Evolutionary conservation across 2,329 filamentous ascomycete genomes (phyloP).

Genomic region (Ploettnerulaceae sp.): DNA sequence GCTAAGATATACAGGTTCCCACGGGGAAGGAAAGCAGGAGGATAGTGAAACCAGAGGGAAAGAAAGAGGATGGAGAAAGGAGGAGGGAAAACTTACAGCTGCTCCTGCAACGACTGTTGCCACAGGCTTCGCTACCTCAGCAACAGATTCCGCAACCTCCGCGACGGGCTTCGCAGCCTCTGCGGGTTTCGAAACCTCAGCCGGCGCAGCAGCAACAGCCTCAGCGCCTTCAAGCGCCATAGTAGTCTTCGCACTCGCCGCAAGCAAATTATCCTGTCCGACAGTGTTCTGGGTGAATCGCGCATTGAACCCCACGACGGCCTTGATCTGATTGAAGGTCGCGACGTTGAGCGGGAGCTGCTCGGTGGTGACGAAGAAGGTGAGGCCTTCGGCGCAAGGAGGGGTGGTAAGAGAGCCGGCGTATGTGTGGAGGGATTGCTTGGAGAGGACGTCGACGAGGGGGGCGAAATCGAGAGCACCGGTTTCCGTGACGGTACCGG

Average conservation of each 20-base stretch:
- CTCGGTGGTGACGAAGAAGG: conserved; percentile 47
- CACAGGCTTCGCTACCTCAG: not conserved
- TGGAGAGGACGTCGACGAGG: conserved; percentile 7
- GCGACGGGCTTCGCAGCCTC: not conserved
- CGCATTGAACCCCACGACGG: conserved; percentile 51
- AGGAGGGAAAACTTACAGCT: not conserved
- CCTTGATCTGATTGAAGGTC: conserved; percentile 48
- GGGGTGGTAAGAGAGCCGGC: conserved; percentile 57
- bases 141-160: not conserved
- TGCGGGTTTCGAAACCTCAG: too few relatives aligned
- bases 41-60: too few relatives aligned
- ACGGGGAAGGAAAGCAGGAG: too few relatives aligned
- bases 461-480: conserved; percentile 13
- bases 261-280: conserved; percentile 14
- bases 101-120: not conserved
- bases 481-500: conserved; percentile 17
- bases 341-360: conserved; percentile 44
- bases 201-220: not conserved
- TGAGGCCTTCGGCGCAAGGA: conserved; percentile 53
- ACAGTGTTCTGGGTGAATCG: conserved; percentile 45
- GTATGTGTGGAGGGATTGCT: conserved; percentile 38
- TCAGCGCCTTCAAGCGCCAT: not conserved
- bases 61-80: not conserved
- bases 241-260: not conserved
- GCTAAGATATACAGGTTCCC: too few relatives aligned